Percentiles rank a stretch among this genome's conserved stretches.
phyloP scores from a whole-genome alignment of 805 yeast genomes.

The Wickerhamomyces silvicola region DNA sequence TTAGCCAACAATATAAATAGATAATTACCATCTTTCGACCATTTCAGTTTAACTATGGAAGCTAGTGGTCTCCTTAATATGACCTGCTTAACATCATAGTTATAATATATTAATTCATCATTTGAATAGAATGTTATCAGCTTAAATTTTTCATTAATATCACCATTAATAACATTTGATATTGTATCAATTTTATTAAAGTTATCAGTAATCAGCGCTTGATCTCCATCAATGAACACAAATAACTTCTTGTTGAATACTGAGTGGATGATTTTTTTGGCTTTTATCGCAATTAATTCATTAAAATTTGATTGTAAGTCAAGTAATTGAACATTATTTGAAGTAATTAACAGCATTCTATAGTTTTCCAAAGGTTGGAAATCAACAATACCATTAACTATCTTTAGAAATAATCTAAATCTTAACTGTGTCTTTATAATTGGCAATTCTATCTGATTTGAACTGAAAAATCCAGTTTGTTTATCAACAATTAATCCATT shows the following conservation, averaged over 20 bases:
- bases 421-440: conserved; percentile 17
- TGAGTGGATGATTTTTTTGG: conserved; percentile 1
- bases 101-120: conserved; percentile 1
- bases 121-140: not conserved
- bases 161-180: too few species aligned
- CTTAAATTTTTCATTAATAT: not conserved
- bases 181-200: not conserved
- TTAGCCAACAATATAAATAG: conserved; percentile 5
- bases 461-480: conserved; percentile 9
- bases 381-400: conserved; percentile 18
- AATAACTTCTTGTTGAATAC: conserved; percentile 1
- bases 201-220: not conserved
- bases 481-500: conserved; percentile 18
- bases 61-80: not conserved
- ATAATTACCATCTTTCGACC: conserved; percentile 4
- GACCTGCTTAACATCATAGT: not conserved
- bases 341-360: conserved; percentile 13
- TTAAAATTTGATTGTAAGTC: conserved; percentile 10
- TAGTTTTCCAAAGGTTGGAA: conserved; percentile 12
- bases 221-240: conserved; percentile 1
- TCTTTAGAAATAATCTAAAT: conserved; percentile 22
- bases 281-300: conserved; percentile 2
- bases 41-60: conserved; percentile 1
- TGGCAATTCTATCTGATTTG: conserved; percentile 16
- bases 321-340: conserved; percentile 13